Evolutionary conservation across 768 basidiomycete genomes (phyloP).

Genomic region (Steccherinum ochraceum): DNA sequence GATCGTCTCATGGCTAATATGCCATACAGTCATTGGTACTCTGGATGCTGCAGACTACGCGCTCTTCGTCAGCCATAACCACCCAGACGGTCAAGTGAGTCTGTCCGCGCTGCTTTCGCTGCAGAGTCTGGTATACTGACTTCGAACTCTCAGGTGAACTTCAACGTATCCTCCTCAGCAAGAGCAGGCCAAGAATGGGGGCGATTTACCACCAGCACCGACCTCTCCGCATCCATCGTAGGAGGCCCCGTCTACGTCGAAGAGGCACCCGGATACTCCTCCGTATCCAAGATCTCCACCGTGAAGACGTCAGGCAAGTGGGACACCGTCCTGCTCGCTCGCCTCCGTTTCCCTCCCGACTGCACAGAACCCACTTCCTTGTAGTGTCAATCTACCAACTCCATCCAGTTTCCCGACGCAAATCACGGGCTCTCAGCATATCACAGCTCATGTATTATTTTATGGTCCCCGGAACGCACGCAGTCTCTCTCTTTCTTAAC

Average conservation of each 20-base stretch:
- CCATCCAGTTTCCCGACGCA: no score
- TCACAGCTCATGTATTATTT: no score
- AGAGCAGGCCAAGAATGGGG: conserved; percentile 65
- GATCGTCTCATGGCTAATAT: no score
- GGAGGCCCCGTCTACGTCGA: conserved; percentile 46
- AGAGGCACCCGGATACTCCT: conserved; percentile 24
- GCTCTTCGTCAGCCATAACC: conserved; percentile 67
- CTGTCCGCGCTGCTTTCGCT: no score
- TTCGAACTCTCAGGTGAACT: conserved; percentile 43
- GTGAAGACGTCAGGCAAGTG: conserved; percentile 28
- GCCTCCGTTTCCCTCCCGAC: conserved; percentile 63
- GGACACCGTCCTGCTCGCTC: conserved; percentile 58
- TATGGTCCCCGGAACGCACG: no score
- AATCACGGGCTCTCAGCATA: no score
- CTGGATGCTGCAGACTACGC: conserved; percentile 68
- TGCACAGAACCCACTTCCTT: conserved; percentile 47
- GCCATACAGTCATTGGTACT: conserved; percentile 54
- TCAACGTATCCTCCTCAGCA: conserved; percentile 56
- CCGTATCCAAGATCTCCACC: conserved; percentile 50
- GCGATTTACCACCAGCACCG: conserved; percentile 52
- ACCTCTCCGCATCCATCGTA: conserved; percentile 28
- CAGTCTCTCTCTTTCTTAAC: no score
- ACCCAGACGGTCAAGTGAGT: conserved; percentile 48
- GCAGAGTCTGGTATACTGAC: conserved; percentile 7
- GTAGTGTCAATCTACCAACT: no score